A percentile compares a stretch with the other conserved stretches of the same genome.
Conservation (phyloP, 2,329 filamentous ascomycete species). For the Colletotrichum higginsianum region DNA sequence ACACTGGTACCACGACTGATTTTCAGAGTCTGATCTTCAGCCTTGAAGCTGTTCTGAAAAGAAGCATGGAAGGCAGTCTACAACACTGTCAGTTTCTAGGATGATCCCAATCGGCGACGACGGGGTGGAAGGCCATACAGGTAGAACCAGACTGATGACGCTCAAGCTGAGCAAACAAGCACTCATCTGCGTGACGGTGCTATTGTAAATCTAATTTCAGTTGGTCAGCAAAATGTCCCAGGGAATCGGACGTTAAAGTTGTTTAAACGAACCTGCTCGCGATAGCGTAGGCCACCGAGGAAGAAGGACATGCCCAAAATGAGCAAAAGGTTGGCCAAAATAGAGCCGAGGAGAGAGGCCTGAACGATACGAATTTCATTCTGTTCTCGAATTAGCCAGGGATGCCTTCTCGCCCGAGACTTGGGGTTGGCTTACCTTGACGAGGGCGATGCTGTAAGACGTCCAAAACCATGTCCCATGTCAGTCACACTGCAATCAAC, state of each 20-base stretch:
- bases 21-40: slow-evolving; percentile 81
- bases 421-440: slow-evolving; percentile 67
- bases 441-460: slow-evolving; percentile 77
- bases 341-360: slow-evolving; percentile 89
- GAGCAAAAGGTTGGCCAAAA: slow-evolving; percentile 88
- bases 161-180: slow-evolving; percentile 91
- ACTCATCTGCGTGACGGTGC: slow-evolving; percentile 96
- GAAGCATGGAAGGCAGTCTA: slow-evolving; percentile 93
- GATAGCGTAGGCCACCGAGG: slow-evolving; percentile 86
- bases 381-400: slow-evolving; percentile 50
- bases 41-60: slow-evolving; percentile 74
- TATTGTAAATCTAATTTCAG: slow-evolving; percentile 83
- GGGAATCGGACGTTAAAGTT: neutral
- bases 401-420: neutral
- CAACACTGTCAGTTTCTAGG: slow-evolving; percentile 50
- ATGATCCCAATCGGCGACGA: slow-evolving; percentile 53
- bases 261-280: slow-evolving; percentile 78
- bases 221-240: neutral
- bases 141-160: slow-evolving; percentile 89
- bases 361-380: slow-evolving; percentile 93
- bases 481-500: slow-evolving; percentile 49
- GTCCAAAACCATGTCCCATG: slow-evolving; percentile 40
- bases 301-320: slow-evolving; percentile 95
- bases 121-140: slow-evolving; percentile 64
- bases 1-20: slow-evolving; percentile 93